These are phyloP conservation scores for Cryptococcus sp. DNA, from an alignment of 1,284 basidiomycete genomes.

Conservation along the genomic window DNA sequence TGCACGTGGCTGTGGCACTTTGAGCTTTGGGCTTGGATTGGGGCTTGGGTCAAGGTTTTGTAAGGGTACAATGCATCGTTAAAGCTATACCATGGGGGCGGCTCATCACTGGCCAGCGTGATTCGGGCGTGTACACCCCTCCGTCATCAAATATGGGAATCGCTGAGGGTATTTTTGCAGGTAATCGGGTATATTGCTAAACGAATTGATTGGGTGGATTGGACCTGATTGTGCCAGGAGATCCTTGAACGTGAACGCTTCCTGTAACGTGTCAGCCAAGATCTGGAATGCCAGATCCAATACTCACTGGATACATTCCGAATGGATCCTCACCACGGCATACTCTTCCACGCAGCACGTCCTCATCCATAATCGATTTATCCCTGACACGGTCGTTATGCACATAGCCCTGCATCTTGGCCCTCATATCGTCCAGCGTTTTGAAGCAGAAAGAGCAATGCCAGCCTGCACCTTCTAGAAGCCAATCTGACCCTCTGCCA, in stretches of 20 bases:
- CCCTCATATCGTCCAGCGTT: constrained; percentile 23
- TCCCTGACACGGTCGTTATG: constrained; percentile 28
- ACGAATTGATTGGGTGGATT: constrained; percentile 5
- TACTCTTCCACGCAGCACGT: constrained; percentile 13
- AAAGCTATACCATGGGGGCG: no score
- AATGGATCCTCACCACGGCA: constrained; percentile 27
- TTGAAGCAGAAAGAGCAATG: constrained; percentile 44
- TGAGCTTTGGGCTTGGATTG: no score
- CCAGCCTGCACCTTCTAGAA: constrained; percentile 60
- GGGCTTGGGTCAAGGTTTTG: no score
- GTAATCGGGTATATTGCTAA: constrained; percentile 15
- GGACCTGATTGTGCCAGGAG: constrained; percentile 18
- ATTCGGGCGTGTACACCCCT: constrained; percentile 17
- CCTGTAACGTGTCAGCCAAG: constrained; percentile 9
- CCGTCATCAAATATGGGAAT: constrained; percentile 20
- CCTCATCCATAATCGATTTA: constrained; percentile 7
- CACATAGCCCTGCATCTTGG: constrained; percentile 29
- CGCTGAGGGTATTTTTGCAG: constrained; percentile 15
- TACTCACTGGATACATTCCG: constrained; percentile 29
- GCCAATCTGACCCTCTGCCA: constrained; percentile 48
- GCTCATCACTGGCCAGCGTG: not conserved
- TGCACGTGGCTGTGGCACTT: not conserved
- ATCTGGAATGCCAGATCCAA: no score
- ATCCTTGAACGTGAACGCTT: constrained; percentile 26
- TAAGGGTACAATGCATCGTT: no score